A percentile compares a stretch with the other conserved stretches of the same genome.
phyloP scores from a whole-genome alignment of 2,329 filamentous ascomycete species.

The Acrocalymma vagum region DNA sequence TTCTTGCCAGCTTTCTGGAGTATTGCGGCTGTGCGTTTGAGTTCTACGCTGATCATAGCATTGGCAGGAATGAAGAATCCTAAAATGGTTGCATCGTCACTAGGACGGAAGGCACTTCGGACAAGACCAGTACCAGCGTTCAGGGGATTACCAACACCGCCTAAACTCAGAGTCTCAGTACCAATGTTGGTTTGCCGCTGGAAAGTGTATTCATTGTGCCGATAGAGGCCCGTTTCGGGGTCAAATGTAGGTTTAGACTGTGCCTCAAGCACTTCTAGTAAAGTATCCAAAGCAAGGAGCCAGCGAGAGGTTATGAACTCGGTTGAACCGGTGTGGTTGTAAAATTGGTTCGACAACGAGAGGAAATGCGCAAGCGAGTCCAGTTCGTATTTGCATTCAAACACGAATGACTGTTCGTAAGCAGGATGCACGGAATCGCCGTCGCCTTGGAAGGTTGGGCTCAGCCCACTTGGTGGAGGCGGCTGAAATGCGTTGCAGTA shows the following conservation, averaged over 20 bases:
- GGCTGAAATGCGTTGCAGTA: slow-evolving; percentile 99
- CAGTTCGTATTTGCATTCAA: slow-evolving; percentile 99
- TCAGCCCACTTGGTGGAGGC: slow-evolving; percentile 80
- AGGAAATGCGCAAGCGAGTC: slow-evolving; percentile 95
- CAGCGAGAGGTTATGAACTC: slow-evolving; percentile 83
- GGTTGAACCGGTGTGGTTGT: slow-evolving; percentile 78
- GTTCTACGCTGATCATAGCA: slow-evolving; percentile 92
- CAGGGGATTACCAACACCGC: slow-evolving; percentile 89
- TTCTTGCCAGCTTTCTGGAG: slow-evolving; percentile 69
- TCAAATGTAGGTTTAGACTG: slow-evolving; percentile 87
- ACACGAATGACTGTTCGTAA: slow-evolving; percentile 86
- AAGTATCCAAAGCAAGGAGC: slow-evolving; percentile 77
- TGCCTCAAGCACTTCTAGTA: slow-evolving; percentile 77
- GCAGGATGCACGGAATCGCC: slow-evolving; percentile 84
- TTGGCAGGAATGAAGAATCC: slow-evolving; percentile 96
- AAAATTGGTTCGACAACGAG: slow-evolving; percentile 83
- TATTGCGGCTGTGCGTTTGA: slow-evolving; percentile 76
- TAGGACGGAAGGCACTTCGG: slow-evolving; percentile 91
- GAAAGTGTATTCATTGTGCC: slow-evolving; percentile 85
- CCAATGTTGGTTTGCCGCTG: slow-evolving; percentile 80
- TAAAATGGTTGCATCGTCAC: slow-evolving; percentile 92
- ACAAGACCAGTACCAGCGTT: slow-evolving; percentile 85
- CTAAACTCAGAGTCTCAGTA: slow-evolving; percentile 87
- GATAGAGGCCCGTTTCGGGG: slow-evolving; percentile 68
- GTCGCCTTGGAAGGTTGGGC: slow-evolving; percentile 78